Evolutionary conservation across 345 rosid species (phyloP), one percentile per base, ranked within the genome.

Genomic region (Camelina hispida): DNA sequence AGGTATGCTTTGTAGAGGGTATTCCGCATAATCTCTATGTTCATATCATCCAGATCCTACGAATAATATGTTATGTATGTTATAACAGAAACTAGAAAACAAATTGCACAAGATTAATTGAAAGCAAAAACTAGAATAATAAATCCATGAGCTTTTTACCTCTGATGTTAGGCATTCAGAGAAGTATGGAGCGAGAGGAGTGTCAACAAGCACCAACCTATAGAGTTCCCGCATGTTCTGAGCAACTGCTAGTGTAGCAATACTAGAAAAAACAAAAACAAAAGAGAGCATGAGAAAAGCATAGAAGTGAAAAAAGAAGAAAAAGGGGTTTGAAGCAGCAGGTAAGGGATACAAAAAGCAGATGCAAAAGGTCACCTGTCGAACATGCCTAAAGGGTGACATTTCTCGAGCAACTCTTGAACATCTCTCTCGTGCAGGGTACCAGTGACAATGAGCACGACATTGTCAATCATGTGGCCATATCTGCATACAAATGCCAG

Each of bases 311-410:
- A 71, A 4, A 46, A 6, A 22, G 13, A n/a, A 44, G 11, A 61
- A 15, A 62, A 47, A 5, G 16, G 16, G 46, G 34, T 25, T 17
- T 15, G 20, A 25, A n/a, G 22, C 17, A 63, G 57, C 58, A 13
- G 47, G 6, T 60, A 60, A 10, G 1, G 18, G 23, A 35, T 28
- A 32, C 1, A 34, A 42, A 53, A 23, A 23, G 25, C 25, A 30
- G 30, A 62, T 46, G 15, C 48, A 47, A 20, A 53, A 64, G 60
- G 50, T 56, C 66, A 95, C 99, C 99, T 95, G 86, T 95, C 99
- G 83, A 95, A 95, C 99, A 95, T 95, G 87, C 99, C 99, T 83
- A 95, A 81, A 68, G 99, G 99, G 76, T 95, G 99, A 76, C 99
- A 95, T 64, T 95, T 95, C 85, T 95, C 99, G 73, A 95, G 68